Conservation (phyloP, 148 eudicot genomes). For the Rhododendron griersonianum region DNA sequence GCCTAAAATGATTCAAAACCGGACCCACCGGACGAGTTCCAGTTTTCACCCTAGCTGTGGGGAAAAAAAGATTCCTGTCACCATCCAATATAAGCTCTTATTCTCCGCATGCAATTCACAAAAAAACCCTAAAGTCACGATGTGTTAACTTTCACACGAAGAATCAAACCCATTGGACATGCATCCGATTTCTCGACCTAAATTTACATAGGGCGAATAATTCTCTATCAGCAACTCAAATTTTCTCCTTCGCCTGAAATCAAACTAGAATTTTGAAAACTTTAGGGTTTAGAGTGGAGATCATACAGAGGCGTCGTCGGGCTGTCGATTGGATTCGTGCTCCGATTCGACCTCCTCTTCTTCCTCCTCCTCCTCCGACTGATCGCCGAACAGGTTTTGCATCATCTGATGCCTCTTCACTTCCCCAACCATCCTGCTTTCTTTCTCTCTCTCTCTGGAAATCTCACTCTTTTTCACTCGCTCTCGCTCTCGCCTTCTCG, state of each 20-base stretch:
- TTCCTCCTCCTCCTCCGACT: conserved; percentile 75
- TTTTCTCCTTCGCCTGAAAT: background rate
- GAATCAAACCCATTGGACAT: background rate
- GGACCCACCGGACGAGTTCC: background rate
- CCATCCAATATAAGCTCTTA: background rate
- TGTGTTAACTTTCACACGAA: background rate
- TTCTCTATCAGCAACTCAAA: background rate
- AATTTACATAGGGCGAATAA: background rate
- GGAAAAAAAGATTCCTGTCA: background rate
- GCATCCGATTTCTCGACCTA: background rate
- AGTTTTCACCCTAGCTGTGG: background rate
- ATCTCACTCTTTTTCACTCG: background rate
- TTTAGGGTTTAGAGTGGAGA: background rate
- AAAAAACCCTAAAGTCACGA: too few species aligned
- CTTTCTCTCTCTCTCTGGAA: conserved; percentile 8
- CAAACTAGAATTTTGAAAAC: background rate
- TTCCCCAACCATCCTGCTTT: conserved; percentile 56
- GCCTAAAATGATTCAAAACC: background rate
- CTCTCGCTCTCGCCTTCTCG: background rate
- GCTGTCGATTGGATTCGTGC: conserved; percentile 93
- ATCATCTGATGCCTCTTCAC: conserved; percentile 93
- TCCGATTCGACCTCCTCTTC: conserved; percentile 92
- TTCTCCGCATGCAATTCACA: background rate
- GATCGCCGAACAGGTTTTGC: conserved; percentile 96
- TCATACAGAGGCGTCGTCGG: conserved; percentile 62